A percentile compares a stretch with the other conserved stretches of the same genome.
Evolutionary conservation across 441 rosid genomes (phyloP).

Genomic region (Monsonia emarginata): DNA sequence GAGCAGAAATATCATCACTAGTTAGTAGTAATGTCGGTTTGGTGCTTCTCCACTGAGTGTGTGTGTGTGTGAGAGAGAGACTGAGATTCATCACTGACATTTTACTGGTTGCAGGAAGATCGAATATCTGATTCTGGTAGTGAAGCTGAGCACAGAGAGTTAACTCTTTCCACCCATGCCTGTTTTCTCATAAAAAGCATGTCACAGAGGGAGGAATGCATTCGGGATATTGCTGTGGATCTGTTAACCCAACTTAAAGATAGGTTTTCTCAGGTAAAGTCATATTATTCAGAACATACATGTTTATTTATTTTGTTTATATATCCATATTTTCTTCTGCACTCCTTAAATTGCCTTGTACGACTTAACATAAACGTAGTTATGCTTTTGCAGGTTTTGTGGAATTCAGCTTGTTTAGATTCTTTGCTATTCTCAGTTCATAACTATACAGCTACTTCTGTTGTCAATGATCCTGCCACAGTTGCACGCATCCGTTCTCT

Average conservation of each 20-base stretch:
- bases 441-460: constrained; percentile 45
- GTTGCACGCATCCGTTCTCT: constrained; percentile 66
- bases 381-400: constrained; percentile 61
- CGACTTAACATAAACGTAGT: constrained; percentile 16
- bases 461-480: constrained; percentile 81
- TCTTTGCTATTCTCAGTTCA: constrained; percentile 68
- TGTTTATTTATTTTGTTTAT: not conserved
- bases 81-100: constrained; percentile 5
- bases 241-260: constrained; percentile 85
- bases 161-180: constrained; percentile 68
- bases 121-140: constrained; percentile 64
- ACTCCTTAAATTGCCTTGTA: constrained; percentile 13
- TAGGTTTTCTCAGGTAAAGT: constrained; percentile 84
- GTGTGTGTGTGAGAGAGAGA: not conserved
- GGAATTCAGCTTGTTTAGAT: constrained; percentile 96
- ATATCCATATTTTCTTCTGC: constrained; percentile 2
- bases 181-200: constrained; percentile 86
- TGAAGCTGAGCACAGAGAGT: constrained; percentile 71
- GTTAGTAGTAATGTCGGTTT: not conserved
- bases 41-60: not conserved
- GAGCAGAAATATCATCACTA: not conserved
- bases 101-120: constrained; percentile 69
- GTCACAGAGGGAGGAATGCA: constrained; percentile 93
- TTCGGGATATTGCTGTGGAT: constrained; percentile 78
- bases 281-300: constrained; percentile 6